Percentiles rank a stretch among this genome's conserved stretches.
phyloP scores from a whole-genome alignment of 2,329 filamentous ascomycete genomes.

The Penicillium glabrum region DNA sequence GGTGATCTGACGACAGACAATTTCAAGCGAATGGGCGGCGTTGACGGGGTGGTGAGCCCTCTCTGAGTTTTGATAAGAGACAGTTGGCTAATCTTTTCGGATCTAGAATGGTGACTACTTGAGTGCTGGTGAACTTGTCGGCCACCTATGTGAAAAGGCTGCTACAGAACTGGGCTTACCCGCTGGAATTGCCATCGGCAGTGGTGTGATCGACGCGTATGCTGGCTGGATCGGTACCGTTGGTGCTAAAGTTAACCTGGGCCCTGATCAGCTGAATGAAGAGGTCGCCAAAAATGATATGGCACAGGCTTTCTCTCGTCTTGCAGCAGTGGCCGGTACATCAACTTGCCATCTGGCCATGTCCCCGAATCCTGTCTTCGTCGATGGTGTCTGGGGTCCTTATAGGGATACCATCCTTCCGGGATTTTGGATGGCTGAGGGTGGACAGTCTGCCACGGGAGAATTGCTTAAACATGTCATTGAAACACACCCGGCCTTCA shows the following conservation, averaged over 20 bases:
- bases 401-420: conserved; percentile 93
- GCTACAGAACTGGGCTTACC: conserved; percentile 80
- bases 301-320: conserved; percentile 86
- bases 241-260: conserved; percentile 86
- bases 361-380: conserved; percentile 90
- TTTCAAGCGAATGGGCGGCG: conserved; percentile 90
- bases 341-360: conserved; percentile 97
- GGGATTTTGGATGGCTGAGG: conserved; percentile 94
- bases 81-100: conserved; percentile 10
- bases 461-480: conserved; percentile 92
- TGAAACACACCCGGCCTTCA: conserved; percentile 89
- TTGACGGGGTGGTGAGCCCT: conserved; percentile 85
- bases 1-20: conserved; percentile 78
- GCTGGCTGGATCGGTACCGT: conserved; percentile 98
- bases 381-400: conserved; percentile 93
- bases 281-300: conserved; percentile 75
- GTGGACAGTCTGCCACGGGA: conserved; percentile 93
- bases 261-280: conserved; percentile 65
- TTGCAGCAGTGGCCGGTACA: conserved; percentile 92
- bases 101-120: conserved; percentile 83
- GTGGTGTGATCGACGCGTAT: conserved; percentile 96
- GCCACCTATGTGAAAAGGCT: conserved; percentile 78
- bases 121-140: conserved; percentile 89
- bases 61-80: conserved; percentile 19
- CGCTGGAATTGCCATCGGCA: conserved; percentile 86